These are phyloP conservation scores for Geosmithia flava DNA, from an alignment of 2,329 filamentous ascomycete genomes.

Conservation along the genomic window DNA sequence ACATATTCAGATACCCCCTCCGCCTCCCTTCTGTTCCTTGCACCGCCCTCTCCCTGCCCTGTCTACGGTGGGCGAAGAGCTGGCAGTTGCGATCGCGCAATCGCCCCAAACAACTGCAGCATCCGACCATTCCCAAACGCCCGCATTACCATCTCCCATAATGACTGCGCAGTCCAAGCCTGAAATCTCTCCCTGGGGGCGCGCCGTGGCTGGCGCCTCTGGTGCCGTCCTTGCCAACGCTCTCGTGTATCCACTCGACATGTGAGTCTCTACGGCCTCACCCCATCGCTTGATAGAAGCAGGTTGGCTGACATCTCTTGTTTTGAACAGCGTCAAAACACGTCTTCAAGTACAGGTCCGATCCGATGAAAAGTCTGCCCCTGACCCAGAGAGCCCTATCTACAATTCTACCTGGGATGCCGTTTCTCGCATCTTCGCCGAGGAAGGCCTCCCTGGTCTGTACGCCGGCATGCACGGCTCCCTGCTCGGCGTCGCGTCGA, in stretches of 20 bases:
- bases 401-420: constrained; percentile 86
- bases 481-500: constrained; percentile 84
- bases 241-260: constrained; percentile 89
- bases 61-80: neutral
- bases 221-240: constrained; percentile 93
- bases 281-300: neutral
- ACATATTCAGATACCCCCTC: neutral
- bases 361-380: constrained; percentile 29
- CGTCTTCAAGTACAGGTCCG: constrained; percentile 91
- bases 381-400: constrained; percentile 44
- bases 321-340: constrained; percentile 68
- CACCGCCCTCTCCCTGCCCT: neutral
- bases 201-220: constrained; percentile 81
- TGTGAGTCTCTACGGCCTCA: constrained; percentile 46
- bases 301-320: neutral
- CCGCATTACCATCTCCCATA: neutral
- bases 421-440: constrained; percentile 67
- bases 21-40: neutral
- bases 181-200: constrained; percentile 79
- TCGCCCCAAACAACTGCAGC: neutral
- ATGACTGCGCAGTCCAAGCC: constrained; percentile 43
- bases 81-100: neutral
- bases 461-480: constrained; percentile 84
- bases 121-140: neutral
- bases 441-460: constrained; percentile 69